Percentiles rank a stretch among this genome's conserved stretches.
Conservation (phyloP, 1,139 yeast species). For the Martiniozyma asiatica region DNA sequence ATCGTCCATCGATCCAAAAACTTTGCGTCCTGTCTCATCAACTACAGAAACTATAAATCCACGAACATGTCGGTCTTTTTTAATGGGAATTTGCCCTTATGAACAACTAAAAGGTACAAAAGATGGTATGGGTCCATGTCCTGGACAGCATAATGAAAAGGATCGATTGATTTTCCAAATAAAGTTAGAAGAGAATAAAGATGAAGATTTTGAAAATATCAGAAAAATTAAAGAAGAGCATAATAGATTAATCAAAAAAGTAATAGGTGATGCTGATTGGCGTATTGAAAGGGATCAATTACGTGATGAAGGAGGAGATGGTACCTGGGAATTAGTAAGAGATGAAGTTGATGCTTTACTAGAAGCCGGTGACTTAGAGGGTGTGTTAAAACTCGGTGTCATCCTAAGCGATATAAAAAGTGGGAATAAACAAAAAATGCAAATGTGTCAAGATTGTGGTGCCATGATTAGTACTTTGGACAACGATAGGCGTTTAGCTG, state of each 20-base stretch:
- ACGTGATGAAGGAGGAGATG: neutral
- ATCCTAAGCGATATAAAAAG: conserved; percentile 53
- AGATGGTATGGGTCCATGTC: conserved; percentile 74
- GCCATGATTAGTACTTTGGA: conserved; percentile 82
- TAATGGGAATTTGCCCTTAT: no score
- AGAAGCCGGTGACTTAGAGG: conserved; percentile 34
- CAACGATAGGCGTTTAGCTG: conserved; percentile 81
- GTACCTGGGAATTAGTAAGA: conserved; percentile 2
- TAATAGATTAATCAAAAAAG: no score
- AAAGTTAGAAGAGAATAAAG: conserved; percentile 56
- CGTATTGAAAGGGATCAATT: no score
- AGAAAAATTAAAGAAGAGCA: conserved; percentile 64
- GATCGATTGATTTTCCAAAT: conserved; percentile 67
- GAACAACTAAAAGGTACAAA: conserved; percentile 77
- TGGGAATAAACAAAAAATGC: conserved; percentile 84
- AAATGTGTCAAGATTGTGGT: conserved; percentile 86
- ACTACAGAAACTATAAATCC: no score
- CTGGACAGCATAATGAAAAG: conserved; percentile 64
- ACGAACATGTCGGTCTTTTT: no score
- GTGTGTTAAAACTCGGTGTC: conserved; percentile 30
- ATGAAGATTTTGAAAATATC: conserved; percentile 54
- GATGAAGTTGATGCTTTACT: conserved; percentile 35
- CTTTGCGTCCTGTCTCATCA: no score
- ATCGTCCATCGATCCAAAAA: no score
- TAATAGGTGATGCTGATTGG: no score